These are phyloP conservation scores for Aspergillus wentii DNA, from an alignment of 495 filamentous ascomycete genomes.

Conservation along the genomic window DNA sequence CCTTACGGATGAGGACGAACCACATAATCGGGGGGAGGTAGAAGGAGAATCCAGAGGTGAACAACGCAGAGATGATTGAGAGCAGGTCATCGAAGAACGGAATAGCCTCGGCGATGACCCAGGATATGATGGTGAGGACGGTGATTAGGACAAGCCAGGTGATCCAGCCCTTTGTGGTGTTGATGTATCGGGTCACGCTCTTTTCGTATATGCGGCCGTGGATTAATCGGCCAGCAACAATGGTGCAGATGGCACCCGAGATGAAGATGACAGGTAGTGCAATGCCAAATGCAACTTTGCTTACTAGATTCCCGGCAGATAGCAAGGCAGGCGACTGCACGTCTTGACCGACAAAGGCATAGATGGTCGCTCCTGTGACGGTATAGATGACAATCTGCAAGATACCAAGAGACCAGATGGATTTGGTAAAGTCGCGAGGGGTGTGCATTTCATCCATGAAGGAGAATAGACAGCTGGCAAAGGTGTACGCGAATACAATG, in stretches of 20 bases:
- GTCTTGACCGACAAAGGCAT: constrained; percentile 59
- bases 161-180: constrained; percentile 48
- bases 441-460: constrained; percentile 74
- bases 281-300: constrained; percentile 66
- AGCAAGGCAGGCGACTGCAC: constrained; percentile 65
- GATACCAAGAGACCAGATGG: constrained; percentile 52
- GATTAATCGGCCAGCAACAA: constrained; percentile 54
- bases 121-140: constrained; percentile 54
- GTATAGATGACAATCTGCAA: constrained; percentile 64
- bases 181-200: constrained; percentile 49
- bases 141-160: constrained; percentile 53
- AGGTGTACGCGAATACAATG: constrained; percentile 62
- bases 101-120: constrained; percentile 62
- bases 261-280: constrained; percentile 70
- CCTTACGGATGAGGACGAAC: constrained; percentile 46
- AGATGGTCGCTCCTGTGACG: constrained; percentile 60
- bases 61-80: constrained; percentile 55
- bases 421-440: constrained; percentile 56
- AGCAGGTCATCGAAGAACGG: constrained; percentile 62
- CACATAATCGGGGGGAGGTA: constrained; percentile 62
- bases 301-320: constrained; percentile 51
- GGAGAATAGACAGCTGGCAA: constrained; percentile 59
- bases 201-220: constrained; percentile 50
- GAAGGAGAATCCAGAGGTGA: constrained; percentile 61
- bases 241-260: constrained; percentile 57